Base-by-base conservation (phyloP, 2,329 filamentous ascomycete genomes). In the Cladosporium oxysporum region DNA sequence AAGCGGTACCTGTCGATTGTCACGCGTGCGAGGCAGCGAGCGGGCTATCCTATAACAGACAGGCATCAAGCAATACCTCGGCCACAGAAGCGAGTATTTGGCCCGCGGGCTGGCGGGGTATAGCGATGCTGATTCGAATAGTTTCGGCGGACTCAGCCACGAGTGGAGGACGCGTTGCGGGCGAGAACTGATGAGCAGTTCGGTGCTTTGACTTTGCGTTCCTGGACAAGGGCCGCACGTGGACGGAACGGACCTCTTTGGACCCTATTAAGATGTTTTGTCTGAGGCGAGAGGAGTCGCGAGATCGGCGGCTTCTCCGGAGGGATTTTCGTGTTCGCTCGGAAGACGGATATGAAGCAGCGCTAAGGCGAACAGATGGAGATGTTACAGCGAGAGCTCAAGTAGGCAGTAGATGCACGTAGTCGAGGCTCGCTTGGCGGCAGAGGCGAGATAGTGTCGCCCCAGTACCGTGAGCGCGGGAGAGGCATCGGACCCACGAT, bases 271-370 rank as follows among this genome's bases (percentile, higher is more conserved):
- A 58, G 8, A 7, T 47, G 41, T 47, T 10, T 21, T 58, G 33
- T 58, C 11, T 58, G 33, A 37, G 33, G 53, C 10, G 41, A 50
- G 23, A 37, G 41, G 41, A 50, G 37, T 41, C 28, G 29, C 55
- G 58, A 31, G 52, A 60, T 60, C 58, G 58, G 41, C 41, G 21
- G 18, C 26, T 49, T 47, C 41, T 49, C 58, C 58, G 41, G 26
- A 33, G 58, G 37, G 58, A 33, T 55, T 55, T 55, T 33, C 28
- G 7, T 33, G 28, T 50, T 60, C n/a, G 41, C 58, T 49, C 44
- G 58, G 58, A 60, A 60, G 58, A 60, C 31, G 37, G 58, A 60
- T 50, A 7, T n/a, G 58, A 29, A 49, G 58, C 37, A 60, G 58
- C 41, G 58, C 37, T 47, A 60, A 60, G 41, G 58, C 58, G 58